A percentile compares a stretch with the other conserved stretches of the same genome.
phyloP scores from a whole-genome alignment of 2,329 filamentous ascomycete species.

The Aspergillus puulaauensis region DNA sequence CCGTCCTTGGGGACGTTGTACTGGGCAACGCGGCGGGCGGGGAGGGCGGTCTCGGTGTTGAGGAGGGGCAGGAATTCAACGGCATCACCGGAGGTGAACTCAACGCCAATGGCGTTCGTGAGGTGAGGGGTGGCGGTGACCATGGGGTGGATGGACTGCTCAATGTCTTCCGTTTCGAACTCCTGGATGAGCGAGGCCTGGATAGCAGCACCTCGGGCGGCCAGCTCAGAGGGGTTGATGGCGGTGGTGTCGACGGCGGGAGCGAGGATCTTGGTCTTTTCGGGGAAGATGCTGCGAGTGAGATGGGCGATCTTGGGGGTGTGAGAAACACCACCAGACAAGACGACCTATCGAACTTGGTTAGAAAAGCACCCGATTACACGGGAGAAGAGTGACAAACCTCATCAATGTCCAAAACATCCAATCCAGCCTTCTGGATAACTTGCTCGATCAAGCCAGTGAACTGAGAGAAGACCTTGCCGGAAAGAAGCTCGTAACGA shows the following conservation, averaged over 20 bases:
- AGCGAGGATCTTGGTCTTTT: conserved; percentile 73
- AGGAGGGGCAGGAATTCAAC: conserved; percentile 80
- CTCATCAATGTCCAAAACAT: conserved; percentile 90
- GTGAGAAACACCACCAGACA: conserved; percentile 88
- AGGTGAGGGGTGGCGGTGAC: conserved; percentile 94
- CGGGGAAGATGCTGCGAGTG: conserved; percentile 76
- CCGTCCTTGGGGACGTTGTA: conserved; percentile 74
- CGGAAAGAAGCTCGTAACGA: conserved; percentile 84
- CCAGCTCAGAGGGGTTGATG: conserved; percentile 90
- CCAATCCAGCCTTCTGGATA: conserved; percentile 87
- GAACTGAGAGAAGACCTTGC: conserved; percentile 86
- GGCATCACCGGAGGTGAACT: conserved; percentile 61
- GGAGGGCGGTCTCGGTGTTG: conserved; percentile 81
- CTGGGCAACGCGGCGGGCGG: conserved; percentile 80
- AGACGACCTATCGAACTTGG: conserved; percentile 62
- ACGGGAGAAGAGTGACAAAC: conserved; percentile 23
- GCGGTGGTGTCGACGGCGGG: conserved; percentile 75
- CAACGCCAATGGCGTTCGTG: conserved; percentile 81
- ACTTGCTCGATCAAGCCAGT: conserved; percentile 79
- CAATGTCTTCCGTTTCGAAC: conserved; percentile 90
- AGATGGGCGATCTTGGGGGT: conserved; percentile 89
- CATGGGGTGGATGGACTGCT: conserved; percentile 92
- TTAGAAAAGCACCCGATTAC: not conserved
- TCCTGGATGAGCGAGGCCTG: conserved; percentile 93
- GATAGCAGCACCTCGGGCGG: conserved; percentile 86